Percentiles rank a stretch among this genome's conserved stretches.
phyloP scores from a whole-genome alignment of 2,329 filamentous ascomycete genomes.

The Colletotrichum melonis region DNA sequence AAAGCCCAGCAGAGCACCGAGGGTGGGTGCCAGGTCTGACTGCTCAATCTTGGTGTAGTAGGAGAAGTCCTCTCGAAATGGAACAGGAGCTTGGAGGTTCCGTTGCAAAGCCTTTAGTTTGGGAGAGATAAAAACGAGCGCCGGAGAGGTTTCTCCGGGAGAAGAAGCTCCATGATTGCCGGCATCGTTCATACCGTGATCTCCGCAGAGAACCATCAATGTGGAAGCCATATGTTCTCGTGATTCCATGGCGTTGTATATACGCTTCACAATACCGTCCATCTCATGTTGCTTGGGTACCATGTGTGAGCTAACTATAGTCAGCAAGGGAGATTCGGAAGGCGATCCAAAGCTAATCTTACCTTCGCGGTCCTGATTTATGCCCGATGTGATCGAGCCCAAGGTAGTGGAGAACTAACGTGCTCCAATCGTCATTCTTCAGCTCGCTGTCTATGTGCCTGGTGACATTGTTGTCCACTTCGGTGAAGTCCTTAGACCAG shows the following conservation, averaged over 20 bases:
- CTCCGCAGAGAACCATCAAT: conserved; percentile 87
- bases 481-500: conserved; percentile 83
- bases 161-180: conserved; percentile 97
- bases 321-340: not conserved
- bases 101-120: conserved; percentile 73
- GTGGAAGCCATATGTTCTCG: conserved; percentile 80
- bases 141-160: conserved; percentile 92
- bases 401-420: conserved; percentile 94
- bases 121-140: conserved; percentile 90
- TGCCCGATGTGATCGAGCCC: conserved; percentile 98
- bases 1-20: conserved; percentile 88
- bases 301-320: conserved; percentile 80
- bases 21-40: conserved; percentile 90
- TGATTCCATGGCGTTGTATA: conserved; percentile 81
- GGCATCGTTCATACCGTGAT: conserved; percentile 99
- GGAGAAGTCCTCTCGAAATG: conserved; percentile 76
- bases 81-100: conserved; percentile 61
- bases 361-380: conserved; percentile 90
- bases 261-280: conserved; percentile 81
- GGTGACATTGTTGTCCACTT: conserved; percentile 98
- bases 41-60: conserved; percentile 92
- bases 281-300: conserved; percentile 92
- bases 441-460: conserved; percentile 86
- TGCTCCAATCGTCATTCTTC: conserved; percentile 84
- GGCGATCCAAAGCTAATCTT: conserved; percentile 35